Evolutionary conservation across 2,329 filamentous ascomycete genomes (phyloP).

Genomic region (Paracorniculantispora psalliotae): DNA sequence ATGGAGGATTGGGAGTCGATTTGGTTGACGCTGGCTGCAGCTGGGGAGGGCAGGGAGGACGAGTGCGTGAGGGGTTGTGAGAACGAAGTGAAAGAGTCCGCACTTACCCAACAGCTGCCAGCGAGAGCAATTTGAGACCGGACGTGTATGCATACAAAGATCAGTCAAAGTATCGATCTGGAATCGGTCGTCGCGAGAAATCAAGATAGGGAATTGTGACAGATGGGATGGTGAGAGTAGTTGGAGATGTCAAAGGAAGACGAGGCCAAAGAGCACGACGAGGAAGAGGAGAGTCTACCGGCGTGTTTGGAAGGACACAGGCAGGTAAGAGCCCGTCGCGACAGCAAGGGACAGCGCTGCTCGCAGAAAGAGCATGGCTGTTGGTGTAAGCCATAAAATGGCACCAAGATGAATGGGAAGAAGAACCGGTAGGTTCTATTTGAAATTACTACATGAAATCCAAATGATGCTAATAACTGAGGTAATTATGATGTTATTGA

Average conservation of each 20-base stretch:
- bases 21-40: not conserved
- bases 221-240: conserved; percentile 4
- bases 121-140: conserved; percentile 29
- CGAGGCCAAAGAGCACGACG: not conserved
- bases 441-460: too few species aligned
- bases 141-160: conserved; percentile 34
- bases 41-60: not conserved
- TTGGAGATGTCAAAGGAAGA: conserved; percentile 9
- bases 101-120: conserved; percentile 21
- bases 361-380: not conserved
- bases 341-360: not conserved
- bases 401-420: not conserved
- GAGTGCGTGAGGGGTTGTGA: conserved; percentile 1
- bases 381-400: not conserved
- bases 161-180: conserved; percentile 13
- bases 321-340: not conserved
- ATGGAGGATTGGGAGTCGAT: not conserved
- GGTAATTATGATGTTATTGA: too few species aligned
- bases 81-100: conserved; percentile 11
- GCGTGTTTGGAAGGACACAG: not conserved
- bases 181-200: conserved; percentile 6
- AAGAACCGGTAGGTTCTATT: not conserved
- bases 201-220: conserved; percentile 9
- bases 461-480: too few species aligned
- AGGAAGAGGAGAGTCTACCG: not conserved